Percentiles rank a stretch among this genome's conserved stretches.
phyloP scores from a whole-genome alignment of 1,139 yeast species.

The Yamadazyma atlantica region DNA sequence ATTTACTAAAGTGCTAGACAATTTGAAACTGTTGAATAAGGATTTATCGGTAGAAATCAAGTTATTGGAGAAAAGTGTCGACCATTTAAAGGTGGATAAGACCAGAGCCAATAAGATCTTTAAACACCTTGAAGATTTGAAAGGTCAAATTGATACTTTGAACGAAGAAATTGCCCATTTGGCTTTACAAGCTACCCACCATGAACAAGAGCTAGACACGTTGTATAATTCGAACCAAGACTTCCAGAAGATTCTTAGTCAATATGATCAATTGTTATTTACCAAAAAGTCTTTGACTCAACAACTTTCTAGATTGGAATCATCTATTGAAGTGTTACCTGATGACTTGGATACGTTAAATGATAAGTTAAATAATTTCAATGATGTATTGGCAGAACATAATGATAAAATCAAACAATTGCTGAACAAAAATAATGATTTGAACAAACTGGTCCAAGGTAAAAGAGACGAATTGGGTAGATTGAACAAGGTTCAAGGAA shows the following conservation, averaged over 20 bases:
- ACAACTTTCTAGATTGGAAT: conserved; percentile 48
- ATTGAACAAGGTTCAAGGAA: conserved; percentile 55
- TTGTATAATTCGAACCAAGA: conserved; percentile 79
- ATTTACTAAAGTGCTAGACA: conserved; percentile 87
- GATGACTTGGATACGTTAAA: conserved; percentile 53
- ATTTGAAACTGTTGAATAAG: conserved; percentile 70
- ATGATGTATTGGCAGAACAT: conserved; percentile 40
- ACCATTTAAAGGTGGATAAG: conserved; percentile 70
- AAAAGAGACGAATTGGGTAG: conserved; percentile 38
- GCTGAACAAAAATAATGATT: conserved; percentile 10
- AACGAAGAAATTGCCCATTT: conserved; percentile 51
- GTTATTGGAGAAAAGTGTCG: conserved; percentile 73
- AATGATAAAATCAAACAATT: conserved; percentile 23
- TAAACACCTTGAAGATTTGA: conserved; percentile 46
- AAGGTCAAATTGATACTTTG: conserved; percentile 43
- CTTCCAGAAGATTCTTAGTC: conserved; percentile 70
- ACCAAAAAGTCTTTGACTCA: conserved; percentile 44
- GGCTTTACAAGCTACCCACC: conserved; percentile 47
- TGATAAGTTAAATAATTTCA: conserved; percentile 54
- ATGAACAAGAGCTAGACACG: conserved; percentile 59
- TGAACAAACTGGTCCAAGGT: conserved; percentile 17
- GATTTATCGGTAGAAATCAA: conserved; percentile 76
- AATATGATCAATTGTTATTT: conserved; percentile 56
- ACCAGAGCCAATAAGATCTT: conserved; percentile 66
- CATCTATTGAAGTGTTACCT: conserved; percentile 45